Evolutionary conservation across 176 grass and related monocot species (phyloP), one percentile per base, ranked within the genome.

Genomic region (Calamus simplicifolius): DNA sequence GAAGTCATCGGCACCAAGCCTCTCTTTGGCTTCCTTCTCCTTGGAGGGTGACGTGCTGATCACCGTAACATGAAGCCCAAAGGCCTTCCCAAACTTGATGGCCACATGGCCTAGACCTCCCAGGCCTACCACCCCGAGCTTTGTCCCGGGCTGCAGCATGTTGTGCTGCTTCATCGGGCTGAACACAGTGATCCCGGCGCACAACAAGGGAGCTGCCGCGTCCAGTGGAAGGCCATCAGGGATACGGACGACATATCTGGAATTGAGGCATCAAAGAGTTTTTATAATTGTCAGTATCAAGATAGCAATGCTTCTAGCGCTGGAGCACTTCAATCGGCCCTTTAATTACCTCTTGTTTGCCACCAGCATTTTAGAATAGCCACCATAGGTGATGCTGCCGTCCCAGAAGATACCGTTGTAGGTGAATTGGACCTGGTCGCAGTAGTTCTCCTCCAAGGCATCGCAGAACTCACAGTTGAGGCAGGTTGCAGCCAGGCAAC

Each of bases 371-470:
- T 57, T 35, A 3, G 90, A 95, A 77, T 89, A 95, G 21, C 90
- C 90, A 53, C 90, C 90, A 68, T 95, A 95, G 7, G 90, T 89
- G 67, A 89, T 63, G 56, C 67, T 95, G 21, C 90, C 90, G 55
- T 95, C 90, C 85, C 82, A 84, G 71, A 79, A 89, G 54, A 95
- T 56, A 63, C 85, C 74, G 53, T 89, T 95, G 82, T 87, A 95
- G 16, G 90, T 95, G 56, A 95, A 82, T 29, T 77, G 25, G 16
- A 95, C 51, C 55, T 84, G 54, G 62, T 86, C 82, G 51, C 90
- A 95, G 80, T 95, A 95, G 73, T 95, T 95, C 72, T 95, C 85
- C 76, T 89, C 79, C 0, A 82, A 95, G 1, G 59, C 59, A 4
- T 73, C 48, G 65, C 90, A 95, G 67, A 80, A 85, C 7, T 89